These are phyloP conservation scores for Salvia sclarea DNA, from an alignment of 305 asterid species.

Conservation along the genomic window DNA sequence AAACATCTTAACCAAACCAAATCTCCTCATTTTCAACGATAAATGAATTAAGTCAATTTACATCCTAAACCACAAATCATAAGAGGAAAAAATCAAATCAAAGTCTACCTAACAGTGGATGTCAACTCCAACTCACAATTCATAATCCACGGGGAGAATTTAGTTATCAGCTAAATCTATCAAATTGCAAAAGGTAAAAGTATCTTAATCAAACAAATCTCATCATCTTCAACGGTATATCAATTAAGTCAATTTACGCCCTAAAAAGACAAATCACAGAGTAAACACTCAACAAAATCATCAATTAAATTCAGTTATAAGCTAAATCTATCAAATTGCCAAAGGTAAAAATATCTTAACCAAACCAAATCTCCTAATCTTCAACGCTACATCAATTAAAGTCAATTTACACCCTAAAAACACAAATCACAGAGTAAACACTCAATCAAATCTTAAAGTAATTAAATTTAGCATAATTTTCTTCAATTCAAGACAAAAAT, in stretches of 20 bases:
- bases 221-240: no score
- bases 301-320: background rate
- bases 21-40: no score
- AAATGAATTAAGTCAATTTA: no score
- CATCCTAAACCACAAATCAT: no score
- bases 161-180: background rate
- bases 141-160: background rate
- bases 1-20: no score
- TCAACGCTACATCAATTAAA: background rate
- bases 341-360: conserved; percentile 10
- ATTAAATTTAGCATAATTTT: background rate
- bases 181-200: background rate
- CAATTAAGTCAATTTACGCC: no score
- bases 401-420: conserved; percentile 25
- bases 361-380: conserved; percentile 23
- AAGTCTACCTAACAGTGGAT: no score
- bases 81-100: no score
- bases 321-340: background rate
- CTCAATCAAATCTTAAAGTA: conserved; percentile 7
- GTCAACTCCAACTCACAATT: background rate
- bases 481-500: no score
- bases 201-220: no score
- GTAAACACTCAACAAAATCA: no score
- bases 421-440: conserved; percentile 33
- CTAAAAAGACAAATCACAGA: no score